Evolutionary conservation across 208 protist species (phyloP), one percentile per base, ranked within the genome.

Genomic region (Naegleria fowleri): DNA sequence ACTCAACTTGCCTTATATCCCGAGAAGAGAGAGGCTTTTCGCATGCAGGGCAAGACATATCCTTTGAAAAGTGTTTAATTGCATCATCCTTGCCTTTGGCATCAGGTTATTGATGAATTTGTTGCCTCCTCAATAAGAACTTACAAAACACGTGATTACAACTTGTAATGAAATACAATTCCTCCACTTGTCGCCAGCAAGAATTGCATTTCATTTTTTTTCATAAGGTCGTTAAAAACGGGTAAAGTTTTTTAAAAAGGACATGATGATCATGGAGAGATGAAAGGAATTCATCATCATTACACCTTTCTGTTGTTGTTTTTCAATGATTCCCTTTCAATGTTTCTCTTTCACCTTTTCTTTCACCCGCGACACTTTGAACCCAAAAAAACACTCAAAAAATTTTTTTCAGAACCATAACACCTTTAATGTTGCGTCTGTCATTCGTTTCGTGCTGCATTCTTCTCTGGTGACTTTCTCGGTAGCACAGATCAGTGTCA

Each of bases 121-220:
- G n/a, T n/a, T n/a, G n/a, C n/a, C n/a, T n/a, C 38, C 16, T 41
- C 38, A 84, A 33, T 84, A 0, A 84, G 0, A 84, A 41, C 76
- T 84, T 84, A 51, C 83, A 87, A 36, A 87, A 87, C 11, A 87
- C 83, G 52, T 87, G 83, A 87, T 41, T 52, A 51, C 83, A 87
- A 29, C 33, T 87, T 41, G 83, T 87, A 16, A 87, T 51, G 29
- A 51, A 87, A n/a, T 38, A 87, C 11, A 52, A 11, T n/a, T 38
- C 83, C 4, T 87, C 83, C 11, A 87, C 33, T 51, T 11, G 6
- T n/a, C 43, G 40, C 83, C 83, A 87, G 39, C 83, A 87, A 4
- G 36, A 7, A n/a, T 87, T 87, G 41, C 83, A 87, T 38, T 87
- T 87, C 83, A 87, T 87, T 41, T 87, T 40, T n/a, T 87, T 67